phyloP scores from a whole-genome alignment of 805 yeast genomes.

The Kuraishia capsulata region DNA sequence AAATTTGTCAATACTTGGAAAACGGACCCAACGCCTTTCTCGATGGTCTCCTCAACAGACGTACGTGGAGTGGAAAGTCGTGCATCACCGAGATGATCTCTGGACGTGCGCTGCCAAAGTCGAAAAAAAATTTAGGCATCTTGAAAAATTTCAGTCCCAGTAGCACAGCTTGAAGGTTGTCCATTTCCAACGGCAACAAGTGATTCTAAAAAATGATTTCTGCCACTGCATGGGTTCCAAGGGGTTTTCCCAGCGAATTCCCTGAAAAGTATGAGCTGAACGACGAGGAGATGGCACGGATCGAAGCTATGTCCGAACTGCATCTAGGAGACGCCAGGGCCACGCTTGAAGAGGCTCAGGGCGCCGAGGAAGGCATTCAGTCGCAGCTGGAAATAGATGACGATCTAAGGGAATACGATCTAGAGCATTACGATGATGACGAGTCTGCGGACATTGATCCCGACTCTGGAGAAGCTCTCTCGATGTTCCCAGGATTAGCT shows the following conservation, averaged over 20 bases:
- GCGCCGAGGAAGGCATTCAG: slow-evolving; percentile 26
- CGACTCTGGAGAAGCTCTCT: slow-evolving; percentile 45
- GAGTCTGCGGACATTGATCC: slow-evolving; percentile 35
- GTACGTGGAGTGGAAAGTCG: too few relatives aligned
- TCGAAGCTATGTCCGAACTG: slow-evolving; percentile 74
- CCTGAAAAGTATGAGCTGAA: slow-evolving; percentile 84
- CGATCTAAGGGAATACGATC: slow-evolving; percentile 79
- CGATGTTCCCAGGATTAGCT: slow-evolving; percentile 62
- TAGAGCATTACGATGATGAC: slow-evolving; percentile 77
- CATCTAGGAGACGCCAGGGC: slow-evolving; percentile 71
- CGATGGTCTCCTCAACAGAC: too few relatives aligned
- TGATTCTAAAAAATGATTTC: slow-evolving; percentile 82
- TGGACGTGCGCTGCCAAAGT: not conserved
- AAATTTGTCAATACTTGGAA: too few relatives aligned
- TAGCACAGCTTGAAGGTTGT: too few relatives aligned
- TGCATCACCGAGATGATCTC: too few relatives aligned
- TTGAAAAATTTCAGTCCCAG: too few relatives aligned
- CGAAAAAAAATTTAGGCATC: not conserved
- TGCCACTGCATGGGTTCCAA: slow-evolving; percentile 90
- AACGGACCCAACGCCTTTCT: too few relatives aligned
- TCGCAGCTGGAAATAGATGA: slow-evolving; percentile 64
- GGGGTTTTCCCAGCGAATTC: slow-evolving; percentile 89
- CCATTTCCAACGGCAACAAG: too few relatives aligned
- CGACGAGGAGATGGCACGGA: slow-evolving; percentile 89
- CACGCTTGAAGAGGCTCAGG: slow-evolving; percentile 42